A percentile compares a stretch with the other conserved stretches of the same genome.
Conservation (phyloP, 495 filamentous ascomycete genomes). For the Clavariopsis aquatica region DNA sequence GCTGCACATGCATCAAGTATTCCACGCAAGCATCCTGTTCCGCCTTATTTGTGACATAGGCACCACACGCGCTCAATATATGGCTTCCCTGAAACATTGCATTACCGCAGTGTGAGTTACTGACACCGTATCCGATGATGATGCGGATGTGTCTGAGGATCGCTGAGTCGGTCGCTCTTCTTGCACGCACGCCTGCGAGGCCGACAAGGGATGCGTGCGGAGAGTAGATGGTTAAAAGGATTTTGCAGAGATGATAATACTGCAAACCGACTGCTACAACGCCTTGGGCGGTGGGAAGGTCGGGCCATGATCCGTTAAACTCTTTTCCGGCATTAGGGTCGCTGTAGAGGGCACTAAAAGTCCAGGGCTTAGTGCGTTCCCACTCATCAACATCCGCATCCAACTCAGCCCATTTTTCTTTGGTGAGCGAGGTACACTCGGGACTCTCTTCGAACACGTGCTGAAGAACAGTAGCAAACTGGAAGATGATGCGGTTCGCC, state of each 20-base stretch:
- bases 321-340: constrained; percentile 4
- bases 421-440: background rate
- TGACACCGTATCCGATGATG: constrained; percentile 22
- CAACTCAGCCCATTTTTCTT: constrained; percentile 19
- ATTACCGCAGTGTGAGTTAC: constrained; percentile 21
- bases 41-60: constrained; percentile 10
- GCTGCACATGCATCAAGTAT: constrained; percentile 12
- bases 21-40: constrained; percentile 27
- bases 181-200: constrained; percentile 6
- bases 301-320: constrained; percentile 19
- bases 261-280: constrained; percentile 27
- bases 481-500: constrained; percentile 29
- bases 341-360: constrained; percentile 17
- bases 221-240: constrained; percentile 24
- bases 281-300: constrained; percentile 20
- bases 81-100: constrained; percentile 28
- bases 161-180: constrained; percentile 17
- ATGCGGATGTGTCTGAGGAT: constrained; percentile 17
- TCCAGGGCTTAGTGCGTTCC: constrained; percentile 22
- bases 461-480: constrained; percentile 25
- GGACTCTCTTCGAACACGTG: constrained; percentile 18
- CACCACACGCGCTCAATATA: constrained; percentile 22
- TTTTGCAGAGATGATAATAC: constrained; percentile 29
- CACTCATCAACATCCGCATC: constrained; percentile 24
- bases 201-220: constrained; percentile 21